Percentiles rank a stretch among this genome's conserved stretches.
Conservation (phyloP, 805 yeast species). For the Myxozyma vanderwaltii region DNA sequence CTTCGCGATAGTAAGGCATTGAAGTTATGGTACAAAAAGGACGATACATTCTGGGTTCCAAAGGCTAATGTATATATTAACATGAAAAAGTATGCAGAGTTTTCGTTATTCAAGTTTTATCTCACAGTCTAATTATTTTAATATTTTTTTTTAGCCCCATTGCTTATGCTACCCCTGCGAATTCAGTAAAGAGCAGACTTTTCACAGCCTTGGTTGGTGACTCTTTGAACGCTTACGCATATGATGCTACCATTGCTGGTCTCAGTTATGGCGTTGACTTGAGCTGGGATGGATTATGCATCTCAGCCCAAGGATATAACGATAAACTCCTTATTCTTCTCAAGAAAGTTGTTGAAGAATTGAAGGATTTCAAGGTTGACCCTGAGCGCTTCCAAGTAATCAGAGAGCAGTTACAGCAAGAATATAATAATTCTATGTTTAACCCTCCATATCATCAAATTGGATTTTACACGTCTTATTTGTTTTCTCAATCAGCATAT, state of each 20-base stretch:
- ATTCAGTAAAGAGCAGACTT: constrained; percentile 60
- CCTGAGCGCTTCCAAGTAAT: constrained; percentile 64
- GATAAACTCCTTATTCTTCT: constrained; percentile 72
- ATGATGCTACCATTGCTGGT: constrained; percentile 84
- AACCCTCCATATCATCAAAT: constrained; percentile 79
- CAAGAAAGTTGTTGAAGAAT: constrained; percentile 57
- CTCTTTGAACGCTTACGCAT: constrained; percentile 70
- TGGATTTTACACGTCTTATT: constrained; percentile 59
- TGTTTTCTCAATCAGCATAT: constrained; percentile 76
- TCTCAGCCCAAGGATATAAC: constrained; percentile 76
- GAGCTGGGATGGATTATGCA: constrained; percentile 68
- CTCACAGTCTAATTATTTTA: not conserved
- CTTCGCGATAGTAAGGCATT: constrained; percentile 54
- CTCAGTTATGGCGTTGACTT: constrained; percentile 58
- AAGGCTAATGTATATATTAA: constrained; percentile 70
- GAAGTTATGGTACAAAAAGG: constrained; percentile 85
- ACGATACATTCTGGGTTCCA: constrained; percentile 86
- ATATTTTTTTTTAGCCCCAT: constrained; percentile 48
- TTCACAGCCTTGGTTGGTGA: constrained; percentile 75
- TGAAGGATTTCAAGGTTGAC: constrained; percentile 54
- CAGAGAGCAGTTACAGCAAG: constrained; percentile 64
- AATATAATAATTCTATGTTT: constrained; percentile 67
- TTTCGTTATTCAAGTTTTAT: constrained; percentile 32
- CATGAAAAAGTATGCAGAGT: constrained; percentile 48
- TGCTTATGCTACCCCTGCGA: constrained; percentile 59